These are phyloP conservation scores for Ustanciosporium gigantosporum DNA, from an alignment of 1,284 basidiomycete genomes.

Conservation along the genomic window DNA sequence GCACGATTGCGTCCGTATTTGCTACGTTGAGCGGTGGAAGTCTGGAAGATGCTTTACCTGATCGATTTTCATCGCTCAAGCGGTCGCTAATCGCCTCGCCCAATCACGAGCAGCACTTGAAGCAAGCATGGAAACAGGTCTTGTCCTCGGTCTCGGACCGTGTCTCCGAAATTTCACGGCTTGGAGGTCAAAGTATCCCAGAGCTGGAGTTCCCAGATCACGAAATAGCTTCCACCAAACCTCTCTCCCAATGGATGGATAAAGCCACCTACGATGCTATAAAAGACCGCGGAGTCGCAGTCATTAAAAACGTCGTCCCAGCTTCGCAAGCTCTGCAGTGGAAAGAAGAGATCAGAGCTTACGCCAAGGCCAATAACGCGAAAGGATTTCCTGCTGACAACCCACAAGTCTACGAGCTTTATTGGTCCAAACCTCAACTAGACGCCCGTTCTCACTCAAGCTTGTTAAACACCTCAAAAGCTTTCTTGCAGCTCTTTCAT, in stretches of 20 bases:
- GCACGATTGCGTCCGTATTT: conserved; percentile 48
- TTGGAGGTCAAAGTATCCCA: conserved; percentile 26
- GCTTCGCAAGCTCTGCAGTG: conserved; percentile 17
- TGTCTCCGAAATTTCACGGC: conserved; percentile 8
- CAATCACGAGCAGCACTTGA: conserved; percentile 17
- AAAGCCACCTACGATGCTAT: conserved; percentile 16
- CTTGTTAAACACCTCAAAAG: conserved; percentile 23
- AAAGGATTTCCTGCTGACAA: conserved; percentile 48
- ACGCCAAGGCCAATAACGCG: conserved; percentile 31
- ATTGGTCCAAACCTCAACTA: conserved; percentile 43
- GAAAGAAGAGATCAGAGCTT: conserved; percentile 37
- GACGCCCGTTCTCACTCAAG: conserved; percentile 35
- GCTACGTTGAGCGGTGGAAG: conserved; percentile 40
- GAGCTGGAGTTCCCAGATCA: conserved; percentile 17
- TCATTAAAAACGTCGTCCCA: conserved; percentile 42
- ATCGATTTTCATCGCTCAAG: conserved; percentile 41
- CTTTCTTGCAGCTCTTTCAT: conserved; percentile 42
- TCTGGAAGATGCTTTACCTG: conserved; percentile 37
- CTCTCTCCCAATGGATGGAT: conserved; percentile 22
- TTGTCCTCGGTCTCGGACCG: conserved; percentile 15
- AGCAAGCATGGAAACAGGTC: conserved; percentile 24
- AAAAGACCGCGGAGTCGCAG: conserved; percentile 36
- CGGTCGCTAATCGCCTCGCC: conserved; percentile 16
- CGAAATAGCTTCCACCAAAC: not conserved
- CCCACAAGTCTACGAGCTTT: conserved; percentile 50